Evolutionary conservation across 768 basidiomycete genomes (phyloP), one percentile per base, ranked within the genome.

Genomic region (Boletus rubescentipes): DNA sequence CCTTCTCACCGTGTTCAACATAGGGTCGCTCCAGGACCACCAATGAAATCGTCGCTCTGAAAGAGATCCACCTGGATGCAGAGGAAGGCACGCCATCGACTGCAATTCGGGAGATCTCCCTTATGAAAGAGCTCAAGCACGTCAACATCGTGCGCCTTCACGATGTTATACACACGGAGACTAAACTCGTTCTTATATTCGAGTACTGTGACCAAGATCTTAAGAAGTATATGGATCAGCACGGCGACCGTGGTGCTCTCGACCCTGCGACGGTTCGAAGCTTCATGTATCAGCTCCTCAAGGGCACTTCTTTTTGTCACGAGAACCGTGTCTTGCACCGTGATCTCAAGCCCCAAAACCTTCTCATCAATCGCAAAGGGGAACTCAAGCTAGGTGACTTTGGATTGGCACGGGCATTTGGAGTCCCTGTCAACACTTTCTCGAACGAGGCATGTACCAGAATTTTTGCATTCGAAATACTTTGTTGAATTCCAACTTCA

Each of bases 81-180:
- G 97, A 99, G 73, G 97, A 99, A 75, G 97, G 97, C 32, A 99
- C 97, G 0, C 97, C 97, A 31, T 94, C 91, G 42, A 99, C 97
- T 14, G 97, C 97, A 50, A 99, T 99, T 70, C 88, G 97, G 43
- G 97, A 99, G 79, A 98, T 99, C 65, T 95, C 92, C 38, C 82
- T 98, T 61, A 98, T 98, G 95, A 98, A 99, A 72, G 97, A 99
- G 70, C 86, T 99, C 66, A 97, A 97, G 72, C 97, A 99, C 65
- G 86, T 92, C 77, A 99, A 99, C 75, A 96, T 99, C 68, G 93
- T 99, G 67, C 86, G 97, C 65, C 83, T 99, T 18, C 89, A 98
- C 77, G 97, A 98, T 71, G 97, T 99, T 45, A 98, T 98, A 59
- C 97, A 99, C 73, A 98, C 95, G 16, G 97, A 99, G 73, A 91